Base-by-base conservation (phyloP, 148 eudicot genomes). In the Dianthus caryophyllus region DNA sequence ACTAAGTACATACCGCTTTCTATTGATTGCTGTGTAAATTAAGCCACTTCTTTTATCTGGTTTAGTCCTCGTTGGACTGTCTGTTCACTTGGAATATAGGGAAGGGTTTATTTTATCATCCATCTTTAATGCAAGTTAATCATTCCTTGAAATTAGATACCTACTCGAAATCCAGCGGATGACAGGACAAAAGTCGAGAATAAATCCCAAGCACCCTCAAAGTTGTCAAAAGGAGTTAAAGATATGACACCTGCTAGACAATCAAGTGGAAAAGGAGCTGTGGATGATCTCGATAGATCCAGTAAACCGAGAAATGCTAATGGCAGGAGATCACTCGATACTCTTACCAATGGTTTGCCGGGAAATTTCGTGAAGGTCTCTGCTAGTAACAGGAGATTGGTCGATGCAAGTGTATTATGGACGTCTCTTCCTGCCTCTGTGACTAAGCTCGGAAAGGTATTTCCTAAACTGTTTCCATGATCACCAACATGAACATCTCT, bases 361-460 rank as follows among this genome's bases (percentile, higher is more conserved):
- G 85, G 78, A 67, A 88, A 84, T 76, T 77, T 86, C 82, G 89
- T 83, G 71, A 91, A 88, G 79, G 78, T 91, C 78, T 59, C 86
- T 68, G 66, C 86, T 2, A 72, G 76, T 66, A 81, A 71, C 65
- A 80, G 80, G 68, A 83, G 79, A 77, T 68, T 86, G 67, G 68
- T 86, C 12, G 97, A 88, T 67, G 89, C 83, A 65, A 83, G 79
- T 79, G 86, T 79, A 70, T 78, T 86, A 33, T 88, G 95, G 95
- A 56, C 86, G 33, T 83, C 97, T 61, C 87, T 88, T 41, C 97
- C 97, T 67, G 69, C 95, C 55, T 86, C 95, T 76, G 82, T 91
- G 51, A 76, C 88, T 39, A 88, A 77, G 72, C 89, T 90, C 66
- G 96, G 96, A 72, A 86, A 89, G 91, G 96, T 89, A 78, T 52